These are phyloP conservation scores for Alectoria sarmentosa DNA, from an alignment of 495 filamentous ascomycete genomes.

Conservation along the genomic window DNA sequence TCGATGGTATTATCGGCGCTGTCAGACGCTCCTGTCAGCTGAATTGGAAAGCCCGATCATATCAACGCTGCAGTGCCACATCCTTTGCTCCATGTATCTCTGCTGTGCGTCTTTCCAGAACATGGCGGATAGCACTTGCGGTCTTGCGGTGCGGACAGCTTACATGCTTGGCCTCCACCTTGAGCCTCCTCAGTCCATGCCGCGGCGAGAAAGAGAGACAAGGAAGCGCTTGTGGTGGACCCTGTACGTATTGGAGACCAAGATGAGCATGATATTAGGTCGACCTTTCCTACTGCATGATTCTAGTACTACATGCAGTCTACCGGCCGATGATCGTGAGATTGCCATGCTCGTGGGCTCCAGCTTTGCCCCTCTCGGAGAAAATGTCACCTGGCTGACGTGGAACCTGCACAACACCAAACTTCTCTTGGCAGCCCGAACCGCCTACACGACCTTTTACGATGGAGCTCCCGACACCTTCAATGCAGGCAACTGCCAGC, in stretches of 20 bases:
- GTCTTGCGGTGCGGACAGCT: constrained; percentile 41
- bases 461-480: too few species aligned
- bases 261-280: constrained; percentile 45
- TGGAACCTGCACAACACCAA: constrained; percentile 36
- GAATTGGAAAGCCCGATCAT: constrained; percentile 46
- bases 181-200: constrained; percentile 36
- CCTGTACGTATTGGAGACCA: constrained; percentile 41
- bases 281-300: constrained; percentile 38
- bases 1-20: constrained; percentile 40
- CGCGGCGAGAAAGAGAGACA: constrained; percentile 35
- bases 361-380: constrained; percentile 32
- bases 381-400: constrained; percentile 36
- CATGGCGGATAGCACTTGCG: constrained; percentile 38
- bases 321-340: constrained; percentile 37
- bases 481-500: constrained; percentile 16
- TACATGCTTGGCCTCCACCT: constrained; percentile 47
- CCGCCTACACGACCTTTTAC: constrained; percentile 35
- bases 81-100: constrained; percentile 41
- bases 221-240: constrained; percentile 48
- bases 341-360: constrained; percentile 35
- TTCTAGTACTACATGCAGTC: constrained; percentile 31
- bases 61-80: constrained; percentile 45
- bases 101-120: constrained; percentile 43
- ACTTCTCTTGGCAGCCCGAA: constrained; percentile 34
- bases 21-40: constrained; percentile 37